Conservation (phyloP, 805 yeast genomes). For the Candida verbasci region DNA sequence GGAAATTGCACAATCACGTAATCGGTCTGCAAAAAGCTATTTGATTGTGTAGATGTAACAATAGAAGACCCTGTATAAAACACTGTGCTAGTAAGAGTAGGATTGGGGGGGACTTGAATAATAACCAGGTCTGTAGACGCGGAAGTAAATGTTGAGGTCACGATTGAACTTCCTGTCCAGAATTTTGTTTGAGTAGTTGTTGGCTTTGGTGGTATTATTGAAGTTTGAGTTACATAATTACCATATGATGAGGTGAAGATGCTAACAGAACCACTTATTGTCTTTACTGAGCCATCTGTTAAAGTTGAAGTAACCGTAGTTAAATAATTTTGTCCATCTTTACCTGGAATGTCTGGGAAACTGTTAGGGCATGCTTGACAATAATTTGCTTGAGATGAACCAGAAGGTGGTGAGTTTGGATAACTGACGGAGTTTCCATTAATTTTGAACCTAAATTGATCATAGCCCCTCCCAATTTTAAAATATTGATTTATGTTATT, state of each 20-base stretch:
- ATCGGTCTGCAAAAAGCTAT: background rate
- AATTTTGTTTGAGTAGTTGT: background rate
- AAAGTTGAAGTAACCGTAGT: slow-evolving; percentile 10
- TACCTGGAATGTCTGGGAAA: slow-evolving; percentile 13
- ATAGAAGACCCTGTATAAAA: background rate
- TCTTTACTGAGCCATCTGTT: background rate
- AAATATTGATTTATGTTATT: slow-evolving; percentile 13
- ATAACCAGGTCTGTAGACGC: slow-evolving; percentile 5
- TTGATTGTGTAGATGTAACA: background rate
- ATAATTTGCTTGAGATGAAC: slow-evolving; percentile 13
- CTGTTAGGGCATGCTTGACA: slow-evolving; percentile 14
- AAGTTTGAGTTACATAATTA: slow-evolving; percentile 3
- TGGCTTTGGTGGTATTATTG: slow-evolving; percentile 4
- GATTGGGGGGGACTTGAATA: slow-evolving; percentile 9
- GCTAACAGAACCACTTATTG: slow-evolving; percentile 1
- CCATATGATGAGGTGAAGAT: slow-evolving; percentile 6
- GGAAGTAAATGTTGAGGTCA: background rate
- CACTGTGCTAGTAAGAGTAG: slow-evolving; percentile 2
- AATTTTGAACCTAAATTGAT: slow-evolving; percentile 8
- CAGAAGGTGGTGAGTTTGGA: slow-evolving; percentile 12
- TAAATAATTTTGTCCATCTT: slow-evolving; percentile 4
- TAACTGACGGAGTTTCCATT: slow-evolving; percentile 14
- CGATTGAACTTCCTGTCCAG: background rate
- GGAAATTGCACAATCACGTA: background rate
- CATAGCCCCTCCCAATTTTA: slow-evolving; percentile 20